These are phyloP conservation scores for Amanita jacksonii DNA, from an alignment of 768 basidiomycete species.

Conservation along the genomic window DNA sequence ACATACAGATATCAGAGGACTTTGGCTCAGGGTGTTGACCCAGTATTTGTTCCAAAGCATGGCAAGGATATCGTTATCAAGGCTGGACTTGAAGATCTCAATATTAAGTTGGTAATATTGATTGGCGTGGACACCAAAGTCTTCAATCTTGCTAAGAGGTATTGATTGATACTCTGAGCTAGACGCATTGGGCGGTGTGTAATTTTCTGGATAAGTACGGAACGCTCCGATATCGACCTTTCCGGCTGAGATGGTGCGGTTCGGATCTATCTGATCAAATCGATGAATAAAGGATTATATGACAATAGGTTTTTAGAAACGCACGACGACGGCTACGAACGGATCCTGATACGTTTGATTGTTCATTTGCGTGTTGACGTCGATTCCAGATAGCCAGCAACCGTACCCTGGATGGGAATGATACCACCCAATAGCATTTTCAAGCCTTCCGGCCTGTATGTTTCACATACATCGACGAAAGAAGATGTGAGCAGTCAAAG, in stretches of 20 bases:
- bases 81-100: slow-evolving; percentile 86
- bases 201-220: slow-evolving; percentile 93
- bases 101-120: slow-evolving; percentile 94
- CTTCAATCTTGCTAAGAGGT: slow-evolving; percentile 94
- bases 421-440: slow-evolving; percentile 95
- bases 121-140: slow-evolving; percentile 97
- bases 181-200: slow-evolving; percentile 66
- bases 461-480: not conserved
- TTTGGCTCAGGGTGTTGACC: slow-evolving; percentile 94
- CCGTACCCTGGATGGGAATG: slow-evolving; percentile 99
- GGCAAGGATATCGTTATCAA: slow-evolving; percentile 83
- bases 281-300: not conserved
- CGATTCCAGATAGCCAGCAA: slow-evolving; percentile 98
- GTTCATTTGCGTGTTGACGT: slow-evolving; percentile 92
- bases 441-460: slow-evolving; percentile 65
- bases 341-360: slow-evolving; percentile 96
- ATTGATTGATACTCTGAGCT: slow-evolving; percentile 92
- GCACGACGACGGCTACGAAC: slow-evolving; percentile 91
- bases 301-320: slow-evolving; percentile 21
- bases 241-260: slow-evolving; percentile 95
- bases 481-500: not conserved
- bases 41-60: slow-evolving; percentile 99
- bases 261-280: slow-evolving; percentile 77
- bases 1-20: slow-evolving; percentile 82
- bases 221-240: slow-evolving; percentile 99